phyloP scores from a whole-genome alignment of 1,284 basidiomycete genomes.

The Moesziomyces parantarcticus region DNA sequence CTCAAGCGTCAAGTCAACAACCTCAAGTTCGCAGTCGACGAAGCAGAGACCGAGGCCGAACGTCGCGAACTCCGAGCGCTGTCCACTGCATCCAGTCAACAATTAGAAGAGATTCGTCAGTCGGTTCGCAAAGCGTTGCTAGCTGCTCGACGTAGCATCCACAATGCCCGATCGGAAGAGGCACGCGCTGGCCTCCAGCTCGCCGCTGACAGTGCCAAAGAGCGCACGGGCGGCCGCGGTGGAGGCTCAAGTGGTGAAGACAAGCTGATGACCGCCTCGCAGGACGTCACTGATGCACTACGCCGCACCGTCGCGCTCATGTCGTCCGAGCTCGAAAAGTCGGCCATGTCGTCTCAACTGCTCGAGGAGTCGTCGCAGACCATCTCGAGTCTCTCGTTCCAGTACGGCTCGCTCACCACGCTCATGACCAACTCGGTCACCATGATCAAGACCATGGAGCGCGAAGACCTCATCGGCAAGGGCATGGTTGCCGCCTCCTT shows the following conservation, averaged over 20 bases:
- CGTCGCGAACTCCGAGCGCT: constrained; percentile 24
- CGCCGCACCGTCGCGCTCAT: constrained; percentile 62
- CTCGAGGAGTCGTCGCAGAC: constrained; percentile 63
- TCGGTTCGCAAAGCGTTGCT: constrained; percentile 30
- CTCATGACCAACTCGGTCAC: constrained; percentile 59
- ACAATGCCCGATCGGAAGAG: constrained; percentile 23
- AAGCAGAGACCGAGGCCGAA: constrained; percentile 39
- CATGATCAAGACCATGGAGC: constrained; percentile 65
- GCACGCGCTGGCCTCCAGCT: constrained; percentile 33
- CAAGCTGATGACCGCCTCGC: constrained; percentile 58
- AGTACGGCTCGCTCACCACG: constrained; percentile 60
- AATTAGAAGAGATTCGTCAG: constrained; percentile 40
- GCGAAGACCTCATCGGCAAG: constrained; percentile 60
- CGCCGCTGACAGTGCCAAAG: constrained; percentile 46
- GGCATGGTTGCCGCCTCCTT: constrained; percentile 52
- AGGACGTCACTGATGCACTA: constrained; percentile 61
- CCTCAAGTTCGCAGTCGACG: constrained; percentile 50
- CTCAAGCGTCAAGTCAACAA: constrained; percentile 46
- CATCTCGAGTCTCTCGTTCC: constrained; percentile 49
- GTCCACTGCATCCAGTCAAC: constrained; percentile 5
- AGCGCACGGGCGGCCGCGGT: constrained; percentile 32
- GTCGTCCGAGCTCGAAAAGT: constrained; percentile 64
- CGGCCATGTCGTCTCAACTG: constrained; percentile 61
- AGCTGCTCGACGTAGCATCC: constrained; percentile 28
- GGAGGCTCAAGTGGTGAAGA: constrained; percentile 52